These are phyloP conservation scores for Stachybotrys chlorohalonatus DNA, from an alignment of 2,329 filamentous ascomycete genomes.

Conservation along the genomic window DNA sequence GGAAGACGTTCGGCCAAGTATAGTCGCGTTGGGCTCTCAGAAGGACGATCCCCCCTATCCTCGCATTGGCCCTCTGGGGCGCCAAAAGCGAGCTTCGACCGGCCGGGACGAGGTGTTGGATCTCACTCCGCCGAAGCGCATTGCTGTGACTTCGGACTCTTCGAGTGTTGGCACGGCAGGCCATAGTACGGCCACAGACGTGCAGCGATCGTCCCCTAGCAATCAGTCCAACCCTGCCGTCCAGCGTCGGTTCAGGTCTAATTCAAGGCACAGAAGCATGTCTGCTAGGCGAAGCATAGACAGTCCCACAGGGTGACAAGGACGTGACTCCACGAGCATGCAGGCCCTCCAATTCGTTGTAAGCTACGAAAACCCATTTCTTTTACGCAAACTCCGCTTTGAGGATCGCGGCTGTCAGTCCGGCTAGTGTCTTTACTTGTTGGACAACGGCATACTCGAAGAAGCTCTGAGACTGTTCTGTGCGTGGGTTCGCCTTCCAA, in stretches of 20 bases:
- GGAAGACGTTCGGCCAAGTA: background rate
- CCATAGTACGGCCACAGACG: background rate
- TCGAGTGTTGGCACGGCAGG: conserved; percentile 5
- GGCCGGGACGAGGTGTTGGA: conserved; percentile 7
- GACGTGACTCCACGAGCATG: no score
- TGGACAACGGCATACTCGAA: conserved; percentile 40
- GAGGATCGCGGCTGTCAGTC: conserved; percentile 34
- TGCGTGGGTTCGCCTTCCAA: conserved; percentile 32
- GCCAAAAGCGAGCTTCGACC: conserved; percentile 9
- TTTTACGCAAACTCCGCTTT: conserved; percentile 25
- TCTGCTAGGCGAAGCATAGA: background rate
- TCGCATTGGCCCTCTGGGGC: background rate
- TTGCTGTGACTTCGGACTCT: conserved; percentile 13
- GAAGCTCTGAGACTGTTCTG: conserved; percentile 31
- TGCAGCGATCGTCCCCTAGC: background rate
- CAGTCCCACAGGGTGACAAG: background rate
- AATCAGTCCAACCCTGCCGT: background rate
- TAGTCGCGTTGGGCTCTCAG: background rate
- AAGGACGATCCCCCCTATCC: background rate
- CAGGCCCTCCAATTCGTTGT: background rate
- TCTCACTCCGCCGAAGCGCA: conserved; percentile 12
- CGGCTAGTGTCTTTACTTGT: conserved; percentile 36
- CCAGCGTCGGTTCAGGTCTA: background rate
- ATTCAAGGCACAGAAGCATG: background rate
- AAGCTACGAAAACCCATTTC: background rate